Conservation (phyloP, 352 stramenopile genomes). For the Phytophthora brassicae region DNA sequence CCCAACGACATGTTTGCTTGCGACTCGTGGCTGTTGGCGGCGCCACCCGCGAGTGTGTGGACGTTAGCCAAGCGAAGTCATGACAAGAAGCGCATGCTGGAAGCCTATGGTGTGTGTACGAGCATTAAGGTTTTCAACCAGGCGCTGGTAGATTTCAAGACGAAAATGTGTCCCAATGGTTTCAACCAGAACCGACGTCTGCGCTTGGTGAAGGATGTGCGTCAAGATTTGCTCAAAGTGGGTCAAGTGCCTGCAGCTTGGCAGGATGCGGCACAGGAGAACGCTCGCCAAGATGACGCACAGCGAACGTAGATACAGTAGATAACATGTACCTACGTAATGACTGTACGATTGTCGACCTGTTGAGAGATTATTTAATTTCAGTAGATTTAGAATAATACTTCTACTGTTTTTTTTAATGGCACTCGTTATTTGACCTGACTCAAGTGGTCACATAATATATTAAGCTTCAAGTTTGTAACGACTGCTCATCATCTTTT, state of each 20-base stretch:
- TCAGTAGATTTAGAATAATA: too few relatives aligned
- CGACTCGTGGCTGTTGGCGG: slow-evolving; percentile 71
- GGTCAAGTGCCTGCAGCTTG: slow-evolving; percentile 46
- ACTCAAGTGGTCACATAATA: too few relatives aligned
- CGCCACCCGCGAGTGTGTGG: slow-evolving; percentile 63
- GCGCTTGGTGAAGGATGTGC: slow-evolving; percentile 49
- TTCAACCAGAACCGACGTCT: slow-evolving; percentile 75
- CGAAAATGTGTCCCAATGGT: slow-evolving; percentile 50
- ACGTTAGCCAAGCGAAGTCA: slow-evolving; percentile 49
- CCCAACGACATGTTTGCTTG: slow-evolving; percentile 75
- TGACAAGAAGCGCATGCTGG: slow-evolving; percentile 49
- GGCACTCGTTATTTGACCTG: too few relatives aligned
- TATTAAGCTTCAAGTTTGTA: too few relatives aligned
- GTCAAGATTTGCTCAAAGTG: slow-evolving; percentile 45
- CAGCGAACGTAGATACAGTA: slow-evolving; percentile 1
- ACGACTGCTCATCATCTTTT: too few relatives aligned
- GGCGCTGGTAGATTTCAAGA: slow-evolving; percentile 65
- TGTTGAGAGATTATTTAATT: too few relatives aligned
- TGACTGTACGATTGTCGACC: too few relatives aligned
- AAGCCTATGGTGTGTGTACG: slow-evolving; percentile 80
- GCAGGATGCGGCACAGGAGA: slow-evolving; percentile 43
- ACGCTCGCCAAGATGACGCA: slow-evolving; percentile 21
- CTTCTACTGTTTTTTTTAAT: too few relatives aligned
- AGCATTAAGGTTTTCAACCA: slow-evolving; percentile 75
- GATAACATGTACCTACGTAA: slow-evolving; percentile 20